Evolutionary conservation across 441 rosid species (phyloP), one percentile per base, ranked within the genome.

Genomic region (Croton setiger): DNA sequence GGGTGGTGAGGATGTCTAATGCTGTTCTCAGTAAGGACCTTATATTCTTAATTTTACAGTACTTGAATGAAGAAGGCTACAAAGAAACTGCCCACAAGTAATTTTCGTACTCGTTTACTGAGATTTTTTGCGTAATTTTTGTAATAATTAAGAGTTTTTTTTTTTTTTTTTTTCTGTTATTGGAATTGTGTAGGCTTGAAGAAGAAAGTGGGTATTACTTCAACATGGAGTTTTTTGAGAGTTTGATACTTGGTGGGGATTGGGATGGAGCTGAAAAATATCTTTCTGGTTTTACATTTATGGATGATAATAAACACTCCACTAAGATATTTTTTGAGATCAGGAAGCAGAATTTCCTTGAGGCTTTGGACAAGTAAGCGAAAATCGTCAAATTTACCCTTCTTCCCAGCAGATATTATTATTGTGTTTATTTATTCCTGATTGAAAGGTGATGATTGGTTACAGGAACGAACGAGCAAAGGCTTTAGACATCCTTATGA

Each of bases 311-410:
- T 44, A 73, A 69, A 62, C 76, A 77, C 71, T 87, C 92, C 0
- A 83, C 71, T 57, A 87, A 83, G 83, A 82, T 87, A 62, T 85
- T 68, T 71, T 85, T 87, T n/a, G 86, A 82, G 66, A 79, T 87
- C 71, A 78, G 88, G 76, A 87, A 87, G 79, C 86, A 79, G 78
- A 85, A 87, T 11, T 87, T 77, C 59, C 81, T 87, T 0, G 92
- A 87, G 79, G 83, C 84, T 48, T 73, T 87, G 76, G 88, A 85
- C 69, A 79, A 72, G 92, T 87, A 67, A 48, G 78, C 51, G 45
- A 17, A 14, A 7, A 5, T 4, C 37, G 12, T 5, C 60, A 27
- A 13, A 23, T 47, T 27, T 21, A 20, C 21, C 45, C 23, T n/a
- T 4, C 20, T n/a, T 4, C 20, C 27, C n/a, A 58, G 41, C 2